Percentiles rank a stretch among this genome's conserved stretches.
These are phyloP conservation scores for Mycena venus DNA, from an alignment of 768 basidiomycete genomes.

Conservation along the genomic window DNA sequence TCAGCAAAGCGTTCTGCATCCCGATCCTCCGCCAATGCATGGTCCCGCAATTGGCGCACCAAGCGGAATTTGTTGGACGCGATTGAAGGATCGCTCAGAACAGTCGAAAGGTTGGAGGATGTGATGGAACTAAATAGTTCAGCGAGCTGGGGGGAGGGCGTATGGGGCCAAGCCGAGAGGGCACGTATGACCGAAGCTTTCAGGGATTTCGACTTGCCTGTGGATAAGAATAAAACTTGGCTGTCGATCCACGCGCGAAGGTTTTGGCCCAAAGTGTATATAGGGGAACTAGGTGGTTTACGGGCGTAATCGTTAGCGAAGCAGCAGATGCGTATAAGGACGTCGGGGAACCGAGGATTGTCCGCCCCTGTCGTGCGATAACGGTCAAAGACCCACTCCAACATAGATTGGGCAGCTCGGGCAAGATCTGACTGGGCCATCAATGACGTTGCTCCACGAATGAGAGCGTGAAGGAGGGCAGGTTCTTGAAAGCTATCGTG, in stretches of 20 bases:
- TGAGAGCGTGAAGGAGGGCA: constrained; percentile 75
- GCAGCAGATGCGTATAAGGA: constrained; percentile 78
- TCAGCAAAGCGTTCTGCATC: constrained; percentile 62
- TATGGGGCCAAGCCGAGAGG: constrained; percentile 83
- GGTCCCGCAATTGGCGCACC: constrained; percentile 72
- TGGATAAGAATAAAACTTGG: constrained; percentile 59
- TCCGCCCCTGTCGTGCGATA: constrained; percentile 57
- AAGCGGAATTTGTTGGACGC: constrained; percentile 84
- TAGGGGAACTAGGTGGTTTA: constrained; percentile 43
- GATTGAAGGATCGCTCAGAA: constrained; percentile 72
- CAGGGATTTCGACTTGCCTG: constrained; percentile 35
- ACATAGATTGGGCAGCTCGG: constrained; percentile 77
- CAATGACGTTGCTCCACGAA: constrained; percentile 75
- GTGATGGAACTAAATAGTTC: constrained; percentile 61
- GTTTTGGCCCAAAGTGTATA: constrained; percentile 55
- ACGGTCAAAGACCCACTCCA: constrained; percentile 79
- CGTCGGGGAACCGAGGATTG: constrained; percentile 71
- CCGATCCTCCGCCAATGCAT: constrained; percentile 55
- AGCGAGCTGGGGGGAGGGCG: constrained; percentile 62
- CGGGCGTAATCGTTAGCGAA: constrained; percentile 68
- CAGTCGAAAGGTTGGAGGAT: constrained; percentile 60
- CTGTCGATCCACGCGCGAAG: constrained; percentile 76
- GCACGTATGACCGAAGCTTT: constrained; percentile 61
- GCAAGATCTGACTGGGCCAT: constrained; percentile 78
- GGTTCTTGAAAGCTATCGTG: constrained; percentile 66